These are phyloP conservation scores for Pleoardoris graminearum DNA, from an alignment of 2,329 filamentous ascomycete species.

Conservation along the genomic window DNA sequence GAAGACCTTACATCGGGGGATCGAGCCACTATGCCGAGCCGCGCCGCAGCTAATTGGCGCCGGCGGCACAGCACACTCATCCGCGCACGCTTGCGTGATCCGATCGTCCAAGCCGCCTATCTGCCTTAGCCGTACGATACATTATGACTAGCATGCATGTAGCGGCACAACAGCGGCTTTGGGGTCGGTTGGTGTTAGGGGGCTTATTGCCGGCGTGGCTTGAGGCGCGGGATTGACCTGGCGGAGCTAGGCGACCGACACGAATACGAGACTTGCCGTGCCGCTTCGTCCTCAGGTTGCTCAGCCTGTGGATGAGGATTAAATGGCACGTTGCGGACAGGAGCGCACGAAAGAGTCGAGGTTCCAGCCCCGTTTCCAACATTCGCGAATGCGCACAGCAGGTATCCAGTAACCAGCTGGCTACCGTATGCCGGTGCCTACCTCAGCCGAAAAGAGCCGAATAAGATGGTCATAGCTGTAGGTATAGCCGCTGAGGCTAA, in stretches of 20 bases:
- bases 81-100: neutral
- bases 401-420: neutral
- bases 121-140: neutral
- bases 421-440: neutral
- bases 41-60: neutral
- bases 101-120: neutral
- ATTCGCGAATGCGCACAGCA: neutral
- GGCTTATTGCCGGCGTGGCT: constrained; percentile 4
- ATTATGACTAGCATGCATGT: neutral
- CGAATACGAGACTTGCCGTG: constrained; percentile 2
- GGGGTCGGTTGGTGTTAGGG: neutral
- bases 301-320: neutral
- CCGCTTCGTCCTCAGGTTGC: neutral
- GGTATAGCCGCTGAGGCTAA: neutral
- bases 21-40: neutral
- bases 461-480: neutral
- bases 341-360: neutral
- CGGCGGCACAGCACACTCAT: constrained; percentile 8
- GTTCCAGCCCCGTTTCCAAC: neutral
- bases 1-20: neutral
- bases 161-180: neutral
- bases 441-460: neutral
- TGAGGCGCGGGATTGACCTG: neutral
- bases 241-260: neutral
- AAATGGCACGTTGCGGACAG: neutral